Evolutionary conservation across 2,329 filamentous ascomycete species (phyloP).

Genomic region (Metarhizium guizhouense): DNA sequence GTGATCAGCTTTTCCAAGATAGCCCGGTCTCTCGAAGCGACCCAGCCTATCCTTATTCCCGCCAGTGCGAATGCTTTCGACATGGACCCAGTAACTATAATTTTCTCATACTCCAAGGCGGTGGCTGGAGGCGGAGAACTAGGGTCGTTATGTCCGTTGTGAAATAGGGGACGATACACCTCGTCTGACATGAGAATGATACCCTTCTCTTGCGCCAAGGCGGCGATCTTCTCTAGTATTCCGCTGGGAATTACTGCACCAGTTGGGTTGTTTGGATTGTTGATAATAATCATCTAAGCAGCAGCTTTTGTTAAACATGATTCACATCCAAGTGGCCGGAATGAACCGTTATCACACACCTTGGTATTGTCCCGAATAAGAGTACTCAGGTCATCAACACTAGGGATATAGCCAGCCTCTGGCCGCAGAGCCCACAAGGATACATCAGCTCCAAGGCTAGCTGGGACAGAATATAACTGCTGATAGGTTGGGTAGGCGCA

Average conservation of each 20-base stretch:
- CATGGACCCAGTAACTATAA: constrained; percentile 69
- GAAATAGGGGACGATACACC: constrained; percentile 74
- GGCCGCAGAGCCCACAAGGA: constrained; percentile 64
- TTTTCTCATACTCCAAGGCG: constrained; percentile 61
- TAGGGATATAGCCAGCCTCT: constrained; percentile 56
- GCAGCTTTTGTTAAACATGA: constrained; percentile 30
- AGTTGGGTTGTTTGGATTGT: constrained; percentile 80
- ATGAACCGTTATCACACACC: constrained; percentile 29
- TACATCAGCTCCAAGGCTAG: constrained; percentile 66
- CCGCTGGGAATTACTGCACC: constrained; percentile 58
- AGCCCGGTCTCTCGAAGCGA: constrained; percentile 54
- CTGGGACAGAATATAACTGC: constrained; percentile 69
- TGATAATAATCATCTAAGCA: constrained; percentile 35
- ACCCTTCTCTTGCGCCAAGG: constrained; percentile 50
- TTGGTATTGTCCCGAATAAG: constrained; percentile 53
- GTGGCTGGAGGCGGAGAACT: constrained; percentile 54
- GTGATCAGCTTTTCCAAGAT: constrained; percentile 56
- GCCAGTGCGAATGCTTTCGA: constrained; percentile 81
- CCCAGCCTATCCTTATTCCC: constrained; percentile 76
- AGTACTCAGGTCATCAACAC: constrained; percentile 64
- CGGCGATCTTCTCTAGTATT: constrained; percentile 51
- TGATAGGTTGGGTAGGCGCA: constrained; percentile 85
- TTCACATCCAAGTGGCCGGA: background rate
- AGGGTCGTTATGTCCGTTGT: constrained; percentile 33
- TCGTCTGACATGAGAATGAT: constrained; percentile 69